A percentile compares a stretch with the other conserved stretches of the same genome.
phyloP scores from a whole-genome alignment of 2,329 filamentous ascomycete species.

The Calonectria pseudoturangicola region DNA sequence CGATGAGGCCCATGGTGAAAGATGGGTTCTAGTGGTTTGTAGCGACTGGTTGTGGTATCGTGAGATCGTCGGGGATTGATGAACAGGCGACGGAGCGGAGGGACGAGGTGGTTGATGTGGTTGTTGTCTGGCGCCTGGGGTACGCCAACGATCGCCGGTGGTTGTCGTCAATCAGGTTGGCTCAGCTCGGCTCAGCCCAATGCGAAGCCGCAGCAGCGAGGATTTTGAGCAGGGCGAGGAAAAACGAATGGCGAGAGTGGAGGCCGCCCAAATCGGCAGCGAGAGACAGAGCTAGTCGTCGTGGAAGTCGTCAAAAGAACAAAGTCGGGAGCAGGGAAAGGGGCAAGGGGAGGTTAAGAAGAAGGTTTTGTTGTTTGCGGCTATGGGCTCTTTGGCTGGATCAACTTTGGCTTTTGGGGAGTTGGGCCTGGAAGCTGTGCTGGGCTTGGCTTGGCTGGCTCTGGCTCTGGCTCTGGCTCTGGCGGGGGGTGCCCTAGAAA shows the following conservation, averaged over 20 bases:
- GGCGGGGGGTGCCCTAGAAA: slow-evolving; percentile 33
- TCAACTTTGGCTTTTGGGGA: slow-evolving; percentile 25
- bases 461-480: neutral
- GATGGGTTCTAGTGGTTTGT: neutral
- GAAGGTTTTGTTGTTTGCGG: slow-evolving; percentile 34
- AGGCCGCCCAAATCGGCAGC: neutral
- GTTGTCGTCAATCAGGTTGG: slow-evolving; percentile 34
- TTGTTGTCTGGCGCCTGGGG: slow-evolving; percentile 28
- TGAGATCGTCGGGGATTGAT: neutral
- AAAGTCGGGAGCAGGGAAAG: neutral
- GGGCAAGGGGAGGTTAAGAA: slow-evolving; percentile 1
- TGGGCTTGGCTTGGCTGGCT: slow-evolving; percentile 10
- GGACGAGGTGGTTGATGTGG: slow-evolving; percentile 4
- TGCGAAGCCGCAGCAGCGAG: slow-evolving; percentile 2
- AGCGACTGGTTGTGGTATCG: slow-evolving; percentile 1
- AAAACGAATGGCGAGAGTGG: slow-evolving; percentile 2
- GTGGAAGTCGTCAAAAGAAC: slow-evolving; percentile 6
- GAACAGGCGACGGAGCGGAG: neutral
- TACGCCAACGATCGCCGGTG: slow-evolving; percentile 23
- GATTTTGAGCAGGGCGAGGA: neutral
- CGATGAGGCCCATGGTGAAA: slow-evolving; percentile 66
- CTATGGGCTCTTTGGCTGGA: slow-evolving; percentile 8
- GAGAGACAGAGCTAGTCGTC: slow-evolving; percentile 22
- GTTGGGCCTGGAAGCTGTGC: slow-evolving; percentile 23
- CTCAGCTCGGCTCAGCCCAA: slow-evolving; percentile 25